These are phyloP conservation scores for Nakazawaea pomicola DNA, from an alignment of 805 yeast species.

Conservation along the genomic window DNA sequence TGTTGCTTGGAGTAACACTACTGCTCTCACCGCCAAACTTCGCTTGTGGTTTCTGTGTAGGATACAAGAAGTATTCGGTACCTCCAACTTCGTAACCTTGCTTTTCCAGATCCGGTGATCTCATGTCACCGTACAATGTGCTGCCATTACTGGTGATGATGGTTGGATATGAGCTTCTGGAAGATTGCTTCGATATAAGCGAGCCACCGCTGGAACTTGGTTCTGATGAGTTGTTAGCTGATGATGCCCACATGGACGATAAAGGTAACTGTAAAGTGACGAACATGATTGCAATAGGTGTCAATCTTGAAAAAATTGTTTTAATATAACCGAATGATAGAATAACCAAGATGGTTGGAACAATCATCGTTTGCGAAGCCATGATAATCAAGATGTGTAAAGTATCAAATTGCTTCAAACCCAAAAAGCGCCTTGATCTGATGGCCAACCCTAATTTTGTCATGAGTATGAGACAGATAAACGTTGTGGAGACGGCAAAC, in stretches of 20 bases:
- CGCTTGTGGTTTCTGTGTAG: not conserved
- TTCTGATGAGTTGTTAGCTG: slow-evolving; percentile 45
- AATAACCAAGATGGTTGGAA: slow-evolving; percentile 70
- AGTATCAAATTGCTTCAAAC: slow-evolving; percentile 77
- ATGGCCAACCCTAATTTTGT: slow-evolving; percentile 67
- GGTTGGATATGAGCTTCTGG: slow-evolving; percentile 15
- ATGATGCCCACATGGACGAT: slow-evolving; percentile 84
- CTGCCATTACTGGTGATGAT: slow-evolving; percentile 13
- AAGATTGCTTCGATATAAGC: slow-evolving; percentile 16
- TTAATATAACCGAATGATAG: slow-evolving; percentile 40
- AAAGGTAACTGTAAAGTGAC: slow-evolving; percentile 74
- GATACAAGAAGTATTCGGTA: slow-evolving; percentile 2
- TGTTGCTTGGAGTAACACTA: not conserved
- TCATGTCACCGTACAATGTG: slow-evolving; percentile 9
- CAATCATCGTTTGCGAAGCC: slow-evolving; percentile 74
- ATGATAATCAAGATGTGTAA: slow-evolving; percentile 77
- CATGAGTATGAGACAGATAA: slow-evolving; percentile 56
- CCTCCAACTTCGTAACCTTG: not conserved
- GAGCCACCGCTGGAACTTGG: slow-evolving; percentile 33
- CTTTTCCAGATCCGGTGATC: not conserved
- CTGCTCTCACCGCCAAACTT: not conserved
- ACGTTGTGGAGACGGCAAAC: slow-evolving; percentile 63
- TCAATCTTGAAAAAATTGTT: slow-evolving; percentile 26
- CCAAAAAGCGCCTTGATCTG: slow-evolving; percentile 66
- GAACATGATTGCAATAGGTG: slow-evolving; percentile 52